A percentile compares a stretch with the other conserved stretches of the same genome.
Evolutionary conservation across 495 filamentous ascomycete species (phyloP).

Genomic region (Pyronema domesticum): DNA sequence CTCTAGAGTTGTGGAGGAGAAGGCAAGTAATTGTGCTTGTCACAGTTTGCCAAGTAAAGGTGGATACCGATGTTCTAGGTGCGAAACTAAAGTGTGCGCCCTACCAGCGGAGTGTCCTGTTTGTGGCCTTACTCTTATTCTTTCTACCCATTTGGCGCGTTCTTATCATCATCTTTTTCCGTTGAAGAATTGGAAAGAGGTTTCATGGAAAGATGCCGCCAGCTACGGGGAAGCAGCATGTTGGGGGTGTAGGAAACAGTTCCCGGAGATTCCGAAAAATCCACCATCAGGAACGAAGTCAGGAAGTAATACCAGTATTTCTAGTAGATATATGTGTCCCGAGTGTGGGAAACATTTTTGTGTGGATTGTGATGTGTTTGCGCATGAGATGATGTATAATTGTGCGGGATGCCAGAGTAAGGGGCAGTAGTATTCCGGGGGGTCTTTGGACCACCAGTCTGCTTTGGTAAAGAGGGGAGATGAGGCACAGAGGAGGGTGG

Average conservation of each 20-base stretch:
- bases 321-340: slow-evolving; percentile 70
- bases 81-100: slow-evolving; percentile 72
- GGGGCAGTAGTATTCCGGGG: no score
- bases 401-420: slow-evolving; percentile 69
- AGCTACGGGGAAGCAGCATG: not conserved
- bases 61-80: slow-evolving; percentile 85
- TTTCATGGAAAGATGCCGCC: slow-evolving; percentile 48
- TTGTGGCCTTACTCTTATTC: slow-evolving; percentile 80
- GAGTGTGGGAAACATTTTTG: slow-evolving; percentile 80
- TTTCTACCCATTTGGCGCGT: slow-evolving; percentile 86
- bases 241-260: no score
- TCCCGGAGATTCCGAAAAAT: no score
- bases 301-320: slow-evolving; percentile 57
- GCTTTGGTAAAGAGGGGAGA: no score
- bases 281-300: slow-evolving; percentile 31
- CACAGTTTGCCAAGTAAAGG: slow-evolving; percentile 68
- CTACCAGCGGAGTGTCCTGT: slow-evolving; percentile 82
- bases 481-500: no score
- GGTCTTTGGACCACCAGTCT: no score
- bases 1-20: slow-evolving; percentile 62
- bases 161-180: slow-evolving; percentile 96
- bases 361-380: slow-evolving; percentile 92
- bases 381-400: slow-evolving; percentile 84
- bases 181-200: slow-evolving; percentile 73
- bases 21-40: slow-evolving; percentile 56